A percentile compares a stretch with the other conserved stretches of the same genome.
phyloP scores from a whole-genome alignment of 2,329 filamentous ascomycete genomes.

The Alternaria longipes region DNA sequence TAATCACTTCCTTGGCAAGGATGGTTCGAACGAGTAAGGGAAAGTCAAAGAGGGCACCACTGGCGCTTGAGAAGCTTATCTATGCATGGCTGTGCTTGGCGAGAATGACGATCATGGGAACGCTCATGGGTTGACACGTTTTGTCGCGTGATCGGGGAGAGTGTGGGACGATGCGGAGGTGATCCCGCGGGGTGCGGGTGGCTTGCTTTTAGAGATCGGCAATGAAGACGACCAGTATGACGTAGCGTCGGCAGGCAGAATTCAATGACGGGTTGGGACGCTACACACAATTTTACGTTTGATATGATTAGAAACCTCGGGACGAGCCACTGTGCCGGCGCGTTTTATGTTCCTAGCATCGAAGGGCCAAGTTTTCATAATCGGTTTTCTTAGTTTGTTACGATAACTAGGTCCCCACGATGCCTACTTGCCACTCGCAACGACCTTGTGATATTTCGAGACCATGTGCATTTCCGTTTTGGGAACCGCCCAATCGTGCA shows the following conservation, averaged over 20 bases:
- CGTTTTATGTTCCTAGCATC: not conserved
- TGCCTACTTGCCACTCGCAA: too few relatives aligned
- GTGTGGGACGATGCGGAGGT: not conserved
- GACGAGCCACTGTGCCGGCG: not conserved
- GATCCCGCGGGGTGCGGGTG: not conserved
- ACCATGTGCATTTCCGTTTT: not conserved
- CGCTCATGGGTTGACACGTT: not conserved
- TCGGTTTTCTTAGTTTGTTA: not conserved
- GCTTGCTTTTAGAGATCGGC: not conserved
- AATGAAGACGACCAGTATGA: not conserved
- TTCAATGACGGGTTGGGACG: not conserved
- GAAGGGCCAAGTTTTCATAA: not conserved
- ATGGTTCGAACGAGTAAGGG: not conserved
- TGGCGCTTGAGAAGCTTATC: conserved; percentile 17
- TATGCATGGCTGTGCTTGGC: conserved; percentile 5
- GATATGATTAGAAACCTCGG: not conserved
- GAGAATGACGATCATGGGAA: not conserved
- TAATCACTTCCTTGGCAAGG: conserved; percentile 2
- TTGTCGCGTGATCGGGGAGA: not conserved
- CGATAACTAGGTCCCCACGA: not conserved
- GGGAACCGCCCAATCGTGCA: not conserved
- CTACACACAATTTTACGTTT: not conserved
- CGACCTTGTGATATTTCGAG: too few relatives aligned
- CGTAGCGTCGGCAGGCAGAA: not conserved
- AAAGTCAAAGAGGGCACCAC: conserved; percentile 9